Evolutionary conservation across 441 rosid genomes (phyloP).

Genomic region (Lepidium campestre): DNA sequence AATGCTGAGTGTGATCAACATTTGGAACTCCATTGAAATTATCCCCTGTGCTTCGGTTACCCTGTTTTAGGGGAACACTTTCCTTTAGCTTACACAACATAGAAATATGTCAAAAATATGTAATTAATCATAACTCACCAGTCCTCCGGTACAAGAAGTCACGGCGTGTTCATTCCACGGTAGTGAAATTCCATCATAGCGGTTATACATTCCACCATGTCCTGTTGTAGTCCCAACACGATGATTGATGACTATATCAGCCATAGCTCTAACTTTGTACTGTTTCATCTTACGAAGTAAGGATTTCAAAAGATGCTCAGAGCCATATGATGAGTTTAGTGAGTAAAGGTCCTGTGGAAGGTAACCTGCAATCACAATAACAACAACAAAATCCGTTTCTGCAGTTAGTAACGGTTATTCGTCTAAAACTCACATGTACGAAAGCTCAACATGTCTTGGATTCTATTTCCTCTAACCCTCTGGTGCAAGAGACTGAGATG

Average conservation of each 20-base stretch:
- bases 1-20: slow-evolving; percentile 79
- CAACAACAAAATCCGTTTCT: neutral
- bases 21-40: slow-evolving; percentile 90
- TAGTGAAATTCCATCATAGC: slow-evolving; percentile 79
- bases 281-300: slow-evolving; percentile 75
- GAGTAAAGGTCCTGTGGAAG: slow-evolving; percentile 88
- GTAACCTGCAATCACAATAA: slow-evolving; percentile 46
- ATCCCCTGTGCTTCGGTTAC: slow-evolving; percentile 78
- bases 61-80: slow-evolving; percentile 32
- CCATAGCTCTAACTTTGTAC: slow-evolving; percentile 82
- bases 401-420: neutral
- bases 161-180: slow-evolving; percentile 89
- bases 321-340: slow-evolving; percentile 79
- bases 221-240: slow-evolving; percentile 83
- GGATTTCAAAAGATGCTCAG: slow-evolving; percentile 62
- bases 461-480: slow-evolving; percentile 49
- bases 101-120: neutral
- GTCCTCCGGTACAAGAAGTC: slow-evolving; percentile 88
- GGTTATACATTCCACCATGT: slow-evolving; percentile 80
- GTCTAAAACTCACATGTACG: neutral
- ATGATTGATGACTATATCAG: slow-evolving; percentile 93
- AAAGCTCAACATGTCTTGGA: neutral
- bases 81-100: slow-evolving; percentile 5
- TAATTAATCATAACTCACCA: slow-evolving; percentile 37
- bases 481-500: slow-evolving; percentile 64